Conservation (phyloP, 192 early-diverging fungal genomes). For the Funneliformis mosseae region DNA sequence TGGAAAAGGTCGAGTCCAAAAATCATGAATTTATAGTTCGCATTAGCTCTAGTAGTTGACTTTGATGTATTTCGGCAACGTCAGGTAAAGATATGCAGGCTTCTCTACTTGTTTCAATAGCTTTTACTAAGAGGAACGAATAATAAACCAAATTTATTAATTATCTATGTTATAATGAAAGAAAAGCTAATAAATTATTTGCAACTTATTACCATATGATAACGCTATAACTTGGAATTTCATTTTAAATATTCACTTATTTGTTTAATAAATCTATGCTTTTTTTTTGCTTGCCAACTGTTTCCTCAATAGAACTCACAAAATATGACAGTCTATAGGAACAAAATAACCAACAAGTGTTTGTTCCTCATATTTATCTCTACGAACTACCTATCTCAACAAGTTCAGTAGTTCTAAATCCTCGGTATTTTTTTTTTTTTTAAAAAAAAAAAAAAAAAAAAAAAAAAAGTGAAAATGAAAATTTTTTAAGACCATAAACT, state of each 20-base stretch:
- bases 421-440: constrained; percentile 50
- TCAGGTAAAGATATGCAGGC: constrained; percentile 98
- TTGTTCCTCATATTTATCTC: constrained; percentile 99
- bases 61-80: constrained; percentile 69
- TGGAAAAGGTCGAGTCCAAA: constrained; percentile 83
- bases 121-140: constrained; percentile 91
- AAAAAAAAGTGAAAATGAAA: not conserved
- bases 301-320: constrained; percentile 62
- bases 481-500: not conserved
- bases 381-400: constrained; percentile 96
- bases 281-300: constrained; percentile 41
- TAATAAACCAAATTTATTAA: constrained; percentile 49
- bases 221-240: constrained; percentile 94
- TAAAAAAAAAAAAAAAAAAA: constrained; percentile 15
- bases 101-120: constrained; percentile 98
- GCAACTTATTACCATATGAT: constrained; percentile 51
- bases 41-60: constrained; percentile 34
- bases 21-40: constrained; percentile 68
- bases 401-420: constrained; percentile 94
- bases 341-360: constrained; percentile 96
- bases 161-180: not conserved
- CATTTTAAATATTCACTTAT: constrained; percentile 88
- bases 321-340: constrained; percentile 58
- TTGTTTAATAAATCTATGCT: constrained; percentile 64
- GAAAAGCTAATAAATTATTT: not conserved